phyloP scores from a whole-genome alignment of 192 early-diverging fungal species.

The Backusella luteola region DNA sequence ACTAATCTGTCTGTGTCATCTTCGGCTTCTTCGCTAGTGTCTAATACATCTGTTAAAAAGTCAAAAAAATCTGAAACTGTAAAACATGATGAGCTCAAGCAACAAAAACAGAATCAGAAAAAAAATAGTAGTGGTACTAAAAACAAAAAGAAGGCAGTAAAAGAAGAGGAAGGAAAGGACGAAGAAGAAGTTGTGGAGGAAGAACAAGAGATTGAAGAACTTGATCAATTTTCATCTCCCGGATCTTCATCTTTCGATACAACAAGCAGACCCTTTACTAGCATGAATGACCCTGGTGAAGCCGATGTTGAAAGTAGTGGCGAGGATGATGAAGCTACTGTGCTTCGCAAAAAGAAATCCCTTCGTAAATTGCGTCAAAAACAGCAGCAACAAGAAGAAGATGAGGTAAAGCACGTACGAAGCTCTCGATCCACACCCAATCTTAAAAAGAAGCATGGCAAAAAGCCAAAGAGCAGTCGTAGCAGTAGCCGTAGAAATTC shows the following conservation, averaged over 20 bases:
- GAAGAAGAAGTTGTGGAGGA: neutral
- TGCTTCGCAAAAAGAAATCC: neutral
- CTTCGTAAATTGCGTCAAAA: neutral
- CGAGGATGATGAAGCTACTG: neutral
- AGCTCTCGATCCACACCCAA: conserved; percentile 4
- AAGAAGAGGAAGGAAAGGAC: neutral
- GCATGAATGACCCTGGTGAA: neutral
- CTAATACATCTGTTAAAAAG: neutral
- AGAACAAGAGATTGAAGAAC: neutral
- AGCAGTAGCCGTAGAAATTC: conserved; percentile 3
- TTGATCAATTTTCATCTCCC: neutral
- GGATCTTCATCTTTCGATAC: neutral
- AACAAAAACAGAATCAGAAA: neutral
- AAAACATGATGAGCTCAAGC: neutral
- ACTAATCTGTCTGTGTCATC: neutral
- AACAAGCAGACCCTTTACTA: neutral
- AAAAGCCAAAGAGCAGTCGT: conserved; percentile 1
- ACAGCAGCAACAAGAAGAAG: conserved; percentile 3
- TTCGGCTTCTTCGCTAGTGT: neutral
- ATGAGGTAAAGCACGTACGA: neutral
- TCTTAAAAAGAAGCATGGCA: conserved; percentile 13
- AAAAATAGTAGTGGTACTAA: neutral
- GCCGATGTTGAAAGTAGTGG: neutral
- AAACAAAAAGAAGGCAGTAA: neutral
- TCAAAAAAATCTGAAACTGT: neutral